Evolutionary conservation across 2,329 filamentous ascomycete species (phyloP).

Genomic region (Neurospora sp.): DNA sequence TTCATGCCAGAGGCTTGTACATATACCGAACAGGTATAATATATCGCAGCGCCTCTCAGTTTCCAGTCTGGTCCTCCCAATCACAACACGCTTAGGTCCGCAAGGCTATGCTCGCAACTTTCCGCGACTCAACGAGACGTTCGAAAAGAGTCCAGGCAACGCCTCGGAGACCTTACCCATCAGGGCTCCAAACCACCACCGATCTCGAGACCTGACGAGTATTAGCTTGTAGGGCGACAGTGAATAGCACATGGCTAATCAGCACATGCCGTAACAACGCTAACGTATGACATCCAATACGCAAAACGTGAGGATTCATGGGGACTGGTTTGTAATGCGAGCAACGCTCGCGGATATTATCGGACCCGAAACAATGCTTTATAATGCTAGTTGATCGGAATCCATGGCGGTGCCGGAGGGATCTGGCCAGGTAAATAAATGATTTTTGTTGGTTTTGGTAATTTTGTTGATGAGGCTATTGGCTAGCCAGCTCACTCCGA

Average conservation of each 20-base stretch:
- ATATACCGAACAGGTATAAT: not conserved
- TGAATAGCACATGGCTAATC: conserved; percentile 52
- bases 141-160: not conserved
- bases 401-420: conserved; percentile 45
- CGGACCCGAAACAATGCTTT: conserved; percentile 51
- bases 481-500: conserved; percentile 34
- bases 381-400: conserved; percentile 39
- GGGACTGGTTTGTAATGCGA: conserved; percentile 64
- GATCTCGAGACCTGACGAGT: conserved; percentile 45
- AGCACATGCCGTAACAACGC: conserved; percentile 43
- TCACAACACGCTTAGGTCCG: not conserved
- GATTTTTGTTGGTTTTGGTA: conserved; percentile 46
- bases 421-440: conserved; percentile 27
- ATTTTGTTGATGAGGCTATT: conserved; percentile 42
- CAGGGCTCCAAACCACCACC: not conserved
- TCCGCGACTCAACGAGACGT: not conserved
- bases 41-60: not conserved
- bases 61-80: not conserved
- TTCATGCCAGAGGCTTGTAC: not conserved
- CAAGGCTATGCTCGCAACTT: not conserved
- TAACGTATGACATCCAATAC: conserved; percentile 53
- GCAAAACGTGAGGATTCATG: conserved; percentile 62
- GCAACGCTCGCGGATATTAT: conserved; percentile 62
- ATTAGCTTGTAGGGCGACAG: conserved; percentile 61
- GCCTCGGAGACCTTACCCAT: not conserved